Evolutionary conservation across 306 rosid genomes (phyloP).

Genomic region (Dalbergia oliveri): DNA sequence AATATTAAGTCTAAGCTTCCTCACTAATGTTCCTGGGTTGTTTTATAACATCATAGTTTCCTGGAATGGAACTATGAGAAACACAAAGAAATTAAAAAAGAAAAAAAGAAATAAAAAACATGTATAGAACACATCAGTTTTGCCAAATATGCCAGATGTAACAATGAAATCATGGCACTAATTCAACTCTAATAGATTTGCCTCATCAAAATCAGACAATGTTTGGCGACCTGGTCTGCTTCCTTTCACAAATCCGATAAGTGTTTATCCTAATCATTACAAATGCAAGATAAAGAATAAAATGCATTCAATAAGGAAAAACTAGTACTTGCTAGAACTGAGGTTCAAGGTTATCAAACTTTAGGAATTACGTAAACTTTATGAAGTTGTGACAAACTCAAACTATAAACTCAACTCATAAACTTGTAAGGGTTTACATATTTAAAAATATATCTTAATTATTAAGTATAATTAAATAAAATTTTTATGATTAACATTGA

Average conservation of each 20-base stretch:
- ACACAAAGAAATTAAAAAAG: slow-evolving; percentile 8
- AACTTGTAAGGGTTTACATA: no score
- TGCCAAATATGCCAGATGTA: slow-evolving; percentile 96
- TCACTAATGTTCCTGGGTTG: slow-evolving; percentile 86
- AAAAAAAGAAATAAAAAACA: slow-evolving; percentile 3
- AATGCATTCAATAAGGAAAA: slow-evolving; percentile 35
- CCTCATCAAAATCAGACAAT: slow-evolving; percentile 94
- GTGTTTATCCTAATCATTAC: slow-evolving; percentile 40
- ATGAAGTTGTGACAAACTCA: no score
- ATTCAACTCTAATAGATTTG: slow-evolving; percentile 84
- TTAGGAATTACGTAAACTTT: no score
- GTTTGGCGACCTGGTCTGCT: slow-evolving; percentile 82
- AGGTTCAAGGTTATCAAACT: no score
- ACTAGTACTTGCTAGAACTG: slow-evolving; percentile 10
- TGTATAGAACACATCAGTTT: slow-evolving; percentile 30
- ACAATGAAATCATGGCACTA: slow-evolving; percentile 88
- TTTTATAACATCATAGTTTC: slow-evolving; percentile 92
- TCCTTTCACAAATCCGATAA: slow-evolving; percentile 88
- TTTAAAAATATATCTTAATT: no score
- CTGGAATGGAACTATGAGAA: slow-evolving; percentile 61
- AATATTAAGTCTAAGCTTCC: no score
- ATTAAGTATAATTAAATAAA: no score
- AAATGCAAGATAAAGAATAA: slow-evolving; percentile 42
- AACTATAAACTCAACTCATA: no score
- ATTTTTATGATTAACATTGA: no score